phyloP scores from a whole-genome alignment of 345 rosid genomes.

The Clausena lansium region DNA sequence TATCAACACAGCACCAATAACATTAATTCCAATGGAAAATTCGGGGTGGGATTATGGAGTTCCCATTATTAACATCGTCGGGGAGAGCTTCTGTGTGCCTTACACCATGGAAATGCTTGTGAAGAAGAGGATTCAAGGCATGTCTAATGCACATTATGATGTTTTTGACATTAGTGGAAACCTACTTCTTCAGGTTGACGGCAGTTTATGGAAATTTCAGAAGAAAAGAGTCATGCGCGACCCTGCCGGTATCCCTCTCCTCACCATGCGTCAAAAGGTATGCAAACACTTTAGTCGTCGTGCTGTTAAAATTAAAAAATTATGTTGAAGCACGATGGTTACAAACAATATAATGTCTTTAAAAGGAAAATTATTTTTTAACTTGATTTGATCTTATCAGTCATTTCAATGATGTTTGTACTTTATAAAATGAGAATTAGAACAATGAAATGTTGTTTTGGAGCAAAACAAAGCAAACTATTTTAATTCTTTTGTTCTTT shows the following conservation, averaged over 20 bases:
- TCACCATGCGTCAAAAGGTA: constrained; percentile 59
- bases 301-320: too few relatives aligned
- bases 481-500: too few relatives aligned
- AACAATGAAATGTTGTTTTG: too few relatives aligned
- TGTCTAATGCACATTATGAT: constrained; percentile 40
- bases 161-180: constrained; percentile 49
- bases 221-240: constrained; percentile 52
- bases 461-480: too few relatives aligned
- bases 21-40: background rate
- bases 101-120: constrained; percentile 52
- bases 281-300: too few relatives aligned
- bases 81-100: constrained; percentile 51
- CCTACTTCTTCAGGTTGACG: constrained; percentile 52
- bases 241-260: constrained; percentile 49
- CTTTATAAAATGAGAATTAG: too few relatives aligned
- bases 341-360: too few relatives aligned
- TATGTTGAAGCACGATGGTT: too few relatives aligned
- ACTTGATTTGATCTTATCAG: too few relatives aligned
- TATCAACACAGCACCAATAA: background rate
- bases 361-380: too few relatives aligned
- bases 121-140: constrained; percentile 37
- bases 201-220: constrained; percentile 39
- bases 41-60: constrained; percentile 9
- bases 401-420: too few relatives aligned
- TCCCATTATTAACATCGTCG: constrained; percentile 42